These are phyloP conservation scores for Pythium vanterpoolii DNA, from an alignment of 352 stramenopile genomes.

Conservation along the genomic window DNA sequence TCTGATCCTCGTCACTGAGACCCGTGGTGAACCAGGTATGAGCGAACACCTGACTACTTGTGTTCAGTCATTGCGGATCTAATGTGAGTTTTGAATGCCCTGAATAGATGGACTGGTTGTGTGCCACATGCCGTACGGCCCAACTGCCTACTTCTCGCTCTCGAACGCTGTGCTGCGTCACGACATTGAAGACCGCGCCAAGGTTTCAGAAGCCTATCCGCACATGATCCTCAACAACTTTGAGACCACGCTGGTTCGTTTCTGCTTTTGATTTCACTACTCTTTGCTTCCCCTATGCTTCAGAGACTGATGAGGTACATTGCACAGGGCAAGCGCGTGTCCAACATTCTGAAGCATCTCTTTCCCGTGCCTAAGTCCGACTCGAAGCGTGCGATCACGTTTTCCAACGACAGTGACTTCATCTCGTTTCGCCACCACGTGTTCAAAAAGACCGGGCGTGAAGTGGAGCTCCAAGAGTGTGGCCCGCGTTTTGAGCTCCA, in stretches of 20 bases:
- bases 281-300: not conserved
- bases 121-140: slow-evolving; percentile 98
- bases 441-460: slow-evolving; percentile 92
- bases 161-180: slow-evolving; percentile 96
- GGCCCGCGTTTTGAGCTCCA: slow-evolving; percentile 98
- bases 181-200: slow-evolving; percentile 97
- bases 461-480: slow-evolving; percentile 95
- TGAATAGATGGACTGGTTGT: slow-evolving; percentile 94
- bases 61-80: no score
- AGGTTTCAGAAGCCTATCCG: slow-evolving; percentile 91
- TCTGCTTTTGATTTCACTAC: not conserved
- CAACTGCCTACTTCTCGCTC: slow-evolving; percentile 98
- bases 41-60: not conserved
- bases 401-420: slow-evolving; percentile 98
- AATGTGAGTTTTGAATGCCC: not conserved
- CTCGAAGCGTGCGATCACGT: slow-evolving; percentile 96
- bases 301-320: not conserved
- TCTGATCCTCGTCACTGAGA: slow-evolving; percentile 98
- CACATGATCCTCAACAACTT: slow-evolving; percentile 98
- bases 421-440: slow-evolving; percentile 99
- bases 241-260: slow-evolving; percentile 78
- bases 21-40: slow-evolving; percentile 93
- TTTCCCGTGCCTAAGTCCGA: slow-evolving; percentile 98
- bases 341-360: slow-evolving; percentile 98
- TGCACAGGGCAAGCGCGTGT: slow-evolving; percentile 86